Conservation (phyloP, 192 early-diverging fungal species). For the Coemansia sp. region DNA sequence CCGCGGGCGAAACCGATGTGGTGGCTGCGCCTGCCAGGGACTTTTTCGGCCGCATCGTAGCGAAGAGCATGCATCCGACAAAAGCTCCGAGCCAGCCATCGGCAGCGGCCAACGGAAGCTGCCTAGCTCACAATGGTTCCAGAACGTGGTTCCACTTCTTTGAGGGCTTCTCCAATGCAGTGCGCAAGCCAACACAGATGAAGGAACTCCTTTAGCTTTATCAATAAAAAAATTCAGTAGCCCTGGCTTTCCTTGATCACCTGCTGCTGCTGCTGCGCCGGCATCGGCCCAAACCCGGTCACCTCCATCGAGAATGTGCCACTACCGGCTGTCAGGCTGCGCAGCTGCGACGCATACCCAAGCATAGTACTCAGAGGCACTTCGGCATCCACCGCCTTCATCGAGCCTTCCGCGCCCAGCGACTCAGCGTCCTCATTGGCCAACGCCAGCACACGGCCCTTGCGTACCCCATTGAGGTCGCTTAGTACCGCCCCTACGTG, state of each 20-base stretch:
- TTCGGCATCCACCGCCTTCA: slow-evolving; percentile 50
- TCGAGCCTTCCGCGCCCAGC: background rate
- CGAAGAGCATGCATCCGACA: slow-evolving; percentile 5
- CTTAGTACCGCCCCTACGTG: slow-evolving; percentile 78
- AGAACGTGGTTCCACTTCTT: slow-evolving; percentile 74
- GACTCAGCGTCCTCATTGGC: slow-evolving; percentile 31
- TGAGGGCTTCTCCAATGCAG: slow-evolving; percentile 92
- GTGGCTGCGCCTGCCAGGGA: slow-evolving; percentile 41
- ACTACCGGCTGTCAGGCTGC: slow-evolving; percentile 86
- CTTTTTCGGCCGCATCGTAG: slow-evolving; percentile 75
- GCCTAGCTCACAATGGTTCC: background rate
- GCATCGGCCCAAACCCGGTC: slow-evolving; percentile 78
- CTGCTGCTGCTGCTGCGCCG: slow-evolving; percentile 67
- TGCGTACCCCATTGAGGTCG: slow-evolving; percentile 77
- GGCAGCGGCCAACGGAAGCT: slow-evolving; percentile 11
- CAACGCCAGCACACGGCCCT: slow-evolving; percentile 61
- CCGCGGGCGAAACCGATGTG: background rate
- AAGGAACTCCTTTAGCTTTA: slow-evolving; percentile 59
- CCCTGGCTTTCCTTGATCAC: slow-evolving; percentile 70
- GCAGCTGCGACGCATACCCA: slow-evolving; percentile 79
- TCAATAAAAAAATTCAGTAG: slow-evolving; percentile 18
- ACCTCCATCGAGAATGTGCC: slow-evolving; percentile 86
- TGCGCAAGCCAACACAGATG: slow-evolving; percentile 73
- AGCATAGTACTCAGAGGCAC: slow-evolving; percentile 82
- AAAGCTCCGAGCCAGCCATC: background rate